Base-by-base conservation (phyloP, 2,329 filamentous ascomycete species). In the Claviceps sp. region DNA sequence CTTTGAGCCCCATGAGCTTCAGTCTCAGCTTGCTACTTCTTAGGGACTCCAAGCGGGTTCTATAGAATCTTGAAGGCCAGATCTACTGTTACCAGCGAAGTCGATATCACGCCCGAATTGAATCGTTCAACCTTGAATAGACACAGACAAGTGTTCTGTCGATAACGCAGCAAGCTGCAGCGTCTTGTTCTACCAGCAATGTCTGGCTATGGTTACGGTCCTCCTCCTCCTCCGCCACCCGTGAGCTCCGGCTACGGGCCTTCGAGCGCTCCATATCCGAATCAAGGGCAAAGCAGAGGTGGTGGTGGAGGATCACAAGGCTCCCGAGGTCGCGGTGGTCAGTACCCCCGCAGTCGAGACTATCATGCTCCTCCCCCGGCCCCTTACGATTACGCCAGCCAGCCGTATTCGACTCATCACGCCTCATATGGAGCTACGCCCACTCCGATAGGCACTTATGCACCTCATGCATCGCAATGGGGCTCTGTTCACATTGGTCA, bases 161-260 rank as follows among this genome's bases (percentile, higher is more conserved):
- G 43, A 47, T 6, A 51, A 13, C 37, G 49, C 46, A 49, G 49
- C 50, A 49, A 53, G 54, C 40, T 51, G 49, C 47, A 48, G 50
- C 42, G 40, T 39, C 42, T 42, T 39, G 26, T 34, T 42, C 37
- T 29, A 22, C 46, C 29, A 49, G 45, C 40, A 49, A 77, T 77
- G 74, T 68, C 74, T 22, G 63, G 65, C 36, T 78, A 78, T 66
- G 73, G 71, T 50, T 78, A 78, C 67, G 75, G 53, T 14, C 53
- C 70, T n/a, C 75, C 74, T 26, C 74, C 75, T 20, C 75, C 74
- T 22, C 74, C 75, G 51, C 74, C 64, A 40, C 54, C 60, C 6
- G 59, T 63, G 51, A 64, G 65, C 39, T 57, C 62, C 11, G 65
- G 62, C 37, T 76, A 74, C 52, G 61, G 65, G 7, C 66, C 69